Base-by-base conservation (phyloP, 441 rosid species). In the Isatis lusitanica region DNA sequence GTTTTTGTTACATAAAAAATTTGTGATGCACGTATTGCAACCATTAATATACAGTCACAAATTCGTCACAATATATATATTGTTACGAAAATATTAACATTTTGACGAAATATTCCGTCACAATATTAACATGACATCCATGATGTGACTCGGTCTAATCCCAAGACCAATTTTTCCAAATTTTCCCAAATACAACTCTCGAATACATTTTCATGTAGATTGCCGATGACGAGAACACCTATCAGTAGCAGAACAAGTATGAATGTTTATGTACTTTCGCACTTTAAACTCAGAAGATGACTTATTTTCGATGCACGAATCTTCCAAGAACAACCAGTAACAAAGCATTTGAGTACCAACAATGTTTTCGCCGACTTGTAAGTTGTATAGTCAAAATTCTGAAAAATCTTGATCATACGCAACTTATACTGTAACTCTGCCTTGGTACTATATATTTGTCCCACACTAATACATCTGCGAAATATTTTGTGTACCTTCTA, bases 381-480 rank as follows among this genome's bases (percentile, higher is more conserved):
- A 11, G 59, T 59, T 40, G 6, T 50, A 16, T 60, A 48, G 36
- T 38, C 52, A 71, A 70, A 71, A 50, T 61, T 48, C 31, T 48
- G 31, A 10, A 48, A 70, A 48, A 60, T 70, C 5, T 51, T 70
- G 74, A 70, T 38, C 51, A 50, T 11, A 50, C n/a, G n/a, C 33
- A 71, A 26, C 60, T 61, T 50, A 17, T 3, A 16, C 0, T 71
- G 43, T 38, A 61, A 61, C 7, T 70, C 33, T 0, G 1, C 42
- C 21, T 71, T 71, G 40, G n/a, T 60, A 11, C 3, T 12, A 39
- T 24, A 50, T 48, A 60, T 16, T 48, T 71, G 4, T 0, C 74
- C 52, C 3, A 48, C 52, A 1, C 7, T 16, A 6, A 61, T 61
- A 36, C 15, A 1, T n/a, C 12, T 58, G 11, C 0, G 6, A n/a